phyloP scores from a whole-genome alignment of 306 rosid species.

The peach (Prunus persica) region DNA sequence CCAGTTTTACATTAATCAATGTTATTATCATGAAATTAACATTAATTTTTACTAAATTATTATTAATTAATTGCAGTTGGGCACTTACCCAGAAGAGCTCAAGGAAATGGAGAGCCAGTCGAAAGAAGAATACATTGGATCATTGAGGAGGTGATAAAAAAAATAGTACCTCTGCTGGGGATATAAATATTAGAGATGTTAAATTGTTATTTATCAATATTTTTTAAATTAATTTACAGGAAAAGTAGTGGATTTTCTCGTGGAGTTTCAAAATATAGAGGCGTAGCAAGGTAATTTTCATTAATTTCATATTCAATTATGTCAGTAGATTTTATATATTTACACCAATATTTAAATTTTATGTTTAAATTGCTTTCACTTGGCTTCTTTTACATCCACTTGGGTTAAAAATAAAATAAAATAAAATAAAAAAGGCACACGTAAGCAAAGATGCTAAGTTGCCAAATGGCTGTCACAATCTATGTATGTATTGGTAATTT shows the following conservation, averaged over 20 bases:
- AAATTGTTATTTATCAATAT: not conserved
- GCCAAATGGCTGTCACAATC: constrained; percentile 1
- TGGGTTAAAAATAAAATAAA: not conserved
- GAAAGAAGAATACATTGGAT: constrained; percentile 91
- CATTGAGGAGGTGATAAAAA: constrained; percentile 66
- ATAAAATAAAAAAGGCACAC: no score
- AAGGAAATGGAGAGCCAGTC: constrained; percentile 80
- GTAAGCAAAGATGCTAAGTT: constrained; percentile 1
- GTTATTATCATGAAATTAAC: not conserved
- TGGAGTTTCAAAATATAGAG: constrained; percentile 94
- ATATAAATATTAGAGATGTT: not conserved
- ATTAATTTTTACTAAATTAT: not conserved
- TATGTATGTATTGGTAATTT: not conserved
- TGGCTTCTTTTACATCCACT: not conserved
- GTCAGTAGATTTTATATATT: not conserved
- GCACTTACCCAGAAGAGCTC: constrained; percentile 62
- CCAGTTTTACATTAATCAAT: not conserved
- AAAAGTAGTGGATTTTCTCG: constrained; percentile 98
- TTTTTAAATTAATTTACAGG: constrained; percentile 30
- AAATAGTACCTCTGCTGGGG: not conserved
- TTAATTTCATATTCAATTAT: not conserved
- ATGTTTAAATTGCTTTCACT: not conserved
- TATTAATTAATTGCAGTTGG: constrained; percentile 31
- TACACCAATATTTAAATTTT: no score
- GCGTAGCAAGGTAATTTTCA: constrained; percentile 74